Evolutionary conservation across 2,329 filamentous ascomycete genomes (phyloP).

Genomic region (Colletotrichum cuscutae): DNA sequence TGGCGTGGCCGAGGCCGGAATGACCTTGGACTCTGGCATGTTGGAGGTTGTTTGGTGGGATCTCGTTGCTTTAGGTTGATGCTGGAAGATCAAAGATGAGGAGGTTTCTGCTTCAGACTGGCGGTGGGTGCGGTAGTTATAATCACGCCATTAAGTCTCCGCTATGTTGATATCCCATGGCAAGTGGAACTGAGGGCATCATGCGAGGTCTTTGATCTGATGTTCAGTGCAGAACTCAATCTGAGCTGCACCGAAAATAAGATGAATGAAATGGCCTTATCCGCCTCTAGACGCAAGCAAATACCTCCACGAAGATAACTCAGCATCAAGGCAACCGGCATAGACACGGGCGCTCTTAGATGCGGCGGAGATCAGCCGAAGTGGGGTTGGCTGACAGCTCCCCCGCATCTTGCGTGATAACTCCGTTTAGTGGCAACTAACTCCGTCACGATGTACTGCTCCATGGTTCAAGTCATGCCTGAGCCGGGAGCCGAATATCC

Average conservation of each 20-base stretch:
- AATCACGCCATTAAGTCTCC: background rate
- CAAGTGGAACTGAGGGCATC: background rate
- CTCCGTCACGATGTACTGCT: background rate
- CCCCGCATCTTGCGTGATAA: background rate
- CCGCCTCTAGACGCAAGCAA: background rate
- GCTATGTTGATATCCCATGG: background rate
- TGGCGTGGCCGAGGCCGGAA: background rate
- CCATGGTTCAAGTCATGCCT: background rate
- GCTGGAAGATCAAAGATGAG: background rate
- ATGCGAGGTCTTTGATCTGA: background rate
- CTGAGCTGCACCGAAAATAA: background rate
- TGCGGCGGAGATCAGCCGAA: background rate
- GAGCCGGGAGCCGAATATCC: background rate
- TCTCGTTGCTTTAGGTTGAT: background rate
- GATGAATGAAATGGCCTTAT: background rate
- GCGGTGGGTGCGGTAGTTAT: background rate
- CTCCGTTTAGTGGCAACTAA: background rate
- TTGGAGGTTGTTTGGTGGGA: background rate
- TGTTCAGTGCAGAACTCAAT: background rate
- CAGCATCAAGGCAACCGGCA: background rate
- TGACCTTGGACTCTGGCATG: conserved; percentile 4
- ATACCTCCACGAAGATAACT: background rate
- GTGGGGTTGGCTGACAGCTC: background rate
- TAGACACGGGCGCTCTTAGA: background rate
- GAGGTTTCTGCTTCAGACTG: background rate